A percentile compares a stretch with the other conserved stretches of the same genome.
Conservation (phyloP, 1,284 basidiomycete genomes). For the Cutaneotrichosporon cavernicola region DNA sequence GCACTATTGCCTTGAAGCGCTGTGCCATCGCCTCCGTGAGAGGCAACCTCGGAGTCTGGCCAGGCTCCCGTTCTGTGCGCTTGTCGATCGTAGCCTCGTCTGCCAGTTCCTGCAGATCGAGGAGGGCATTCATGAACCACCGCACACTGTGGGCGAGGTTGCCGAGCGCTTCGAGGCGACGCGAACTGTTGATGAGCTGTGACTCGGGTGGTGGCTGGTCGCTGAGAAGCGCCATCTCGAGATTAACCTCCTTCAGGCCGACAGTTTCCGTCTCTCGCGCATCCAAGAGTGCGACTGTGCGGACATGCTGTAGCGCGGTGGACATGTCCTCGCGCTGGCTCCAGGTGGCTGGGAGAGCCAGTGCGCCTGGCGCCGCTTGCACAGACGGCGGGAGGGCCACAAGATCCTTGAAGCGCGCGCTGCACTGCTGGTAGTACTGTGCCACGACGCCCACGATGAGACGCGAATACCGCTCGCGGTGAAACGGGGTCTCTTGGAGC, state of each 20-base stretch:
- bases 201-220: constrained; percentile 60
- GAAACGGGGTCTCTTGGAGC: constrained; percentile 92
- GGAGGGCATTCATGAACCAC: constrained; percentile 74
- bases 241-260: constrained; percentile 11
- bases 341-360: constrained; percentile 73
- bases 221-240: constrained; percentile 43
- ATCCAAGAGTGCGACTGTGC: constrained; percentile 28
- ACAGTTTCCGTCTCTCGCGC: constrained; percentile 5
- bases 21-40: constrained; percentile 81
- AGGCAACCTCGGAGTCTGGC: constrained; percentile 65
- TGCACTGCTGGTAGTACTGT: constrained; percentile 93
- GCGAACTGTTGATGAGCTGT: constrained; percentile 73
- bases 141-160: constrained; percentile 80
- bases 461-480: constrained; percentile 89
- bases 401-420: constrained; percentile 69
- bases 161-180: constrained; percentile 74
- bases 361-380: not conserved
- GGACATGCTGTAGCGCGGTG: constrained; percentile 62
- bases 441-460: constrained; percentile 93
- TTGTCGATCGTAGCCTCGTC: constrained; percentile 58
- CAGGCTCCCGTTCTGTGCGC: constrained; percentile 53
- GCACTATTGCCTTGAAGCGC: constrained; percentile 82
- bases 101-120: constrained; percentile 63
- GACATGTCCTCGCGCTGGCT: constrained; percentile 77
- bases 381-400: constrained; percentile 20